Base-by-base conservation (phyloP, 1,284 basidiomycete species). In the Exobasidium cylindrosporum region DNA sequence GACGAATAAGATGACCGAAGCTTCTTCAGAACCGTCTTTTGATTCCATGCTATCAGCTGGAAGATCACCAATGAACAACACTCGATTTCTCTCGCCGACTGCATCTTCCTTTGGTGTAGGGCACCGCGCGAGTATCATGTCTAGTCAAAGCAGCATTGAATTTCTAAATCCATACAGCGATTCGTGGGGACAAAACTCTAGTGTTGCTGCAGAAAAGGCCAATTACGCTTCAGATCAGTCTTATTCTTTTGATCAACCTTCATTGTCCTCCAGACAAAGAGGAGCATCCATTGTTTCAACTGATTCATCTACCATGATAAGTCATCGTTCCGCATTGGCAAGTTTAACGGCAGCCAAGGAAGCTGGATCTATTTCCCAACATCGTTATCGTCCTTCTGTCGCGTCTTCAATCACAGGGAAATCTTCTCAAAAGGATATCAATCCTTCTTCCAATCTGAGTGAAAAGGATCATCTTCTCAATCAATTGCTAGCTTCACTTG, bases 401-500 rank as follows among this genome's bases (percentile, higher is more conserved):
- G 35, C 17, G 35, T 10, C 35, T 17, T 40, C 35, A 10, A 10
- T 40, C 10, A 17, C 35, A 7, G 7, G 10, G 10, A 40, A 17
- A 40, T 7, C 7, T 40, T 17, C 7, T 40, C 35, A 40, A 17
- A 40, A 40, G 35, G 35, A 40, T 7, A 10, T 17, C 7, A 17
- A 17, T 17, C 10, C 35, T 10, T 40, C 7, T 17, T 7, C 7
- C 35, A 17, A 17, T 17, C 35, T 40, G 10, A 40, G 35, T 40
- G 35, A 40, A 28, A 57, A 50, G 23, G 40, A 53, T 28, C 13
- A 21, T 5, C 45, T 53, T 10, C 21, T 58, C 4, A 30, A 10
- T 24, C 14, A 46, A 21, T 44, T 47, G 10, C 24, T 53, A 26
- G 58, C 50, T 10, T 53, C 43, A 5, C 26, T 52, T 52, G 60